Evolutionary conservation across 2,329 filamentous ascomycete genomes (phyloP).

Genomic region (Ilyonectria sp.): DNA sequence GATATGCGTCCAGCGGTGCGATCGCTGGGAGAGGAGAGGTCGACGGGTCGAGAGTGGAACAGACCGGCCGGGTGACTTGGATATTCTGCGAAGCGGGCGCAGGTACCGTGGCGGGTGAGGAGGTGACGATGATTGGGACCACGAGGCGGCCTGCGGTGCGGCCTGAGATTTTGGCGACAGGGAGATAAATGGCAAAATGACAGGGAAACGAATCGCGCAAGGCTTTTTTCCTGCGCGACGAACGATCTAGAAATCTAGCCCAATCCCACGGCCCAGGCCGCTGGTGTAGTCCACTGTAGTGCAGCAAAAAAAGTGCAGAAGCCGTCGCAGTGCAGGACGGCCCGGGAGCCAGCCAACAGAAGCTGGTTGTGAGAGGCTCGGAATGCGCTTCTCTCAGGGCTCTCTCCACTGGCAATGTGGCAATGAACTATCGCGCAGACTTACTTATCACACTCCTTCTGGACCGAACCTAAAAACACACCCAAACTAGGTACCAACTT

Average conservation of each 20-base stretch:
- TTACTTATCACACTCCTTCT: neutral
- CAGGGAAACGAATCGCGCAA: neutral
- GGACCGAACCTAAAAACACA: neutral
- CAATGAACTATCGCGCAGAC: conserved; percentile 11
- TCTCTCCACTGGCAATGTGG: conserved; percentile 11
- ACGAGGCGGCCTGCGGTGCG: conserved; percentile 36
- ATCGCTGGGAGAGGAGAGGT: conserved; percentile 12
- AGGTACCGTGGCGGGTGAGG: conserved; percentile 44
- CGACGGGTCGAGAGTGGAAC: conserved; percentile 16
- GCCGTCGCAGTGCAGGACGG: conserved; percentile 18
- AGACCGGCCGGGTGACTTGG: conserved; percentile 36
- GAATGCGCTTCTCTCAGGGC: conserved; percentile 19
- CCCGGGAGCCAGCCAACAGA: conserved; percentile 9
- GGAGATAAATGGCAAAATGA: conserved; percentile 9
- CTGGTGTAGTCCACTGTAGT: conserved; percentile 24
- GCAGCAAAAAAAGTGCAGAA: conserved; percentile 20
- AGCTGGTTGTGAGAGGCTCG: conserved; percentile 9
- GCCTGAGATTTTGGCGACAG: conserved; percentile 34
- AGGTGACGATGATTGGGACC: conserved; percentile 40
- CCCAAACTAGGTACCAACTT: neutral
- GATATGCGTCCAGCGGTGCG: conserved; percentile 1
- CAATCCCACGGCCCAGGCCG: conserved; percentile 14
- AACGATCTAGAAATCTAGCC: conserved; percentile 11
- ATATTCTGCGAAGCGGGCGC: conserved; percentile 43
- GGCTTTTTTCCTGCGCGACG: neutral